phyloP scores from a whole-genome alignment of 768 basidiomycete genomes.

The Chiua virens region DNA sequence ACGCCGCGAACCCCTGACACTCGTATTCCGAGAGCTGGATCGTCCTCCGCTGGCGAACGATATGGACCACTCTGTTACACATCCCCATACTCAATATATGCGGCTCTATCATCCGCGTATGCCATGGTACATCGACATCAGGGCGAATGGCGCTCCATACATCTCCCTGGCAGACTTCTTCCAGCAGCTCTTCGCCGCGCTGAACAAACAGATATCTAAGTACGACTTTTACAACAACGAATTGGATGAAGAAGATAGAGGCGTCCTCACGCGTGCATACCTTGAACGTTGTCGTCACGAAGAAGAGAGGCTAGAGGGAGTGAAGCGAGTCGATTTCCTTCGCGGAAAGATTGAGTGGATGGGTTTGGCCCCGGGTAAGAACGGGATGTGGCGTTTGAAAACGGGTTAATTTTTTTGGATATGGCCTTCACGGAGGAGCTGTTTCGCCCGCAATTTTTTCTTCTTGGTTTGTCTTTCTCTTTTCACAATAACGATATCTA shows the following conservation, averaged over 20 bases:
- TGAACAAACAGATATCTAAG: slow-evolving; percentile 45
- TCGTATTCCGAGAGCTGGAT: slow-evolving; percentile 47
- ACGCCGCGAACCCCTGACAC: slow-evolving; percentile 38
- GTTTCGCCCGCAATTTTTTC: background rate
- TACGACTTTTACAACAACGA: slow-evolving; percentile 62
- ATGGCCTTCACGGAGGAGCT: background rate
- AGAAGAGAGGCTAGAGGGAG: slow-evolving; percentile 40
- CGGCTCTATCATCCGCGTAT: slow-evolving; percentile 56
- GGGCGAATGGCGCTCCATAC: slow-evolving; percentile 43
- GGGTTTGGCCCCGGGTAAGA: slow-evolving; percentile 52
- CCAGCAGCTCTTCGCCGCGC: slow-evolving; percentile 41
- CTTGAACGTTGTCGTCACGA: slow-evolving; percentile 41
- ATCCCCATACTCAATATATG: slow-evolving; percentile 49
- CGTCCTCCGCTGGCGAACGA: slow-evolving; percentile 48
- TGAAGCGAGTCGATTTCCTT: slow-evolving; percentile 61
- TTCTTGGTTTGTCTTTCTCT: background rate
- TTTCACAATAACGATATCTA: background rate
- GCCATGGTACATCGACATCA: slow-evolving; percentile 70
- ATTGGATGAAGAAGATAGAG: slow-evolving; percentile 45
- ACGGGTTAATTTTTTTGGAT: slow-evolving; percentile 31
- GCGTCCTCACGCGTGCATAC: slow-evolving; percentile 45
- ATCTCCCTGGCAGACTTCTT: slow-evolving; percentile 60
- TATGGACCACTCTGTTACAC: slow-evolving; percentile 53
- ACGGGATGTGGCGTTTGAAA: slow-evolving; percentile 69
- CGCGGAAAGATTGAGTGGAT: slow-evolving; percentile 50